Conservation (phyloP, 2,329 filamentous ascomycete genomes). For the Nemania bipapillata region DNA sequence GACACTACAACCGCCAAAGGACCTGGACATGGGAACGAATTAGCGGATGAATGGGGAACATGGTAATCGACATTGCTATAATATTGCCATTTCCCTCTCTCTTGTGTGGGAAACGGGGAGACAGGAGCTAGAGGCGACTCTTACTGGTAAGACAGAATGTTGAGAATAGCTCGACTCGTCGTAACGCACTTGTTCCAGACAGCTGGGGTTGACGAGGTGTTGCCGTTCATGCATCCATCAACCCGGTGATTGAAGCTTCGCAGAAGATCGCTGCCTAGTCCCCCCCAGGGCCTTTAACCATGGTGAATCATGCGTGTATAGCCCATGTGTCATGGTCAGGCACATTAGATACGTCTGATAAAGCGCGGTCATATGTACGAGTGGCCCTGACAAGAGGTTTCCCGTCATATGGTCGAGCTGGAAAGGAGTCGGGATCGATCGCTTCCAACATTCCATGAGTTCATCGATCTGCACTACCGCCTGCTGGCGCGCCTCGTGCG, state of each 20-base stretch:
- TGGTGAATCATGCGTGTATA: slow-evolving; percentile 54
- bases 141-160: slow-evolving; percentile 36
- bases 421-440: slow-evolving; percentile 51
- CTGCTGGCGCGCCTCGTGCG: slow-evolving; percentile 46
- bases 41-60: too few species aligned
- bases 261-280: slow-evolving; percentile 46
- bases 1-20: slow-evolving; percentile 34
- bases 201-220: slow-evolving; percentile 35
- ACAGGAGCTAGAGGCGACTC: not conserved
- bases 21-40: slow-evolving; percentile 12
- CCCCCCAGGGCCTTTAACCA: slow-evolving; percentile 53
- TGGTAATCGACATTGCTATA: too few species aligned
- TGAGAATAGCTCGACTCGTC: slow-evolving; percentile 42
- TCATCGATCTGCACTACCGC: slow-evolving; percentile 44
- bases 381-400: too few species aligned
- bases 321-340: slow-evolving; percentile 54
- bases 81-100: not conserved
- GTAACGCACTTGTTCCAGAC: slow-evolving; percentile 42
- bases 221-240: slow-evolving; percentile 33
- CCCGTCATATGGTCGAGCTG: slow-evolving; percentile 51
- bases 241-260: slow-evolving; percentile 40
- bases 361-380: slow-evolving; percentile 54
- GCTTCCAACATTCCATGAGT: slow-evolving; percentile 55
- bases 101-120: not conserved
- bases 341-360: slow-evolving; percentile 54